Evolutionary conservation across 148 eudicot genomes (phyloP), one percentile per base, ranked within the genome.

Genomic region (Chenopodium quinoa): DNA sequence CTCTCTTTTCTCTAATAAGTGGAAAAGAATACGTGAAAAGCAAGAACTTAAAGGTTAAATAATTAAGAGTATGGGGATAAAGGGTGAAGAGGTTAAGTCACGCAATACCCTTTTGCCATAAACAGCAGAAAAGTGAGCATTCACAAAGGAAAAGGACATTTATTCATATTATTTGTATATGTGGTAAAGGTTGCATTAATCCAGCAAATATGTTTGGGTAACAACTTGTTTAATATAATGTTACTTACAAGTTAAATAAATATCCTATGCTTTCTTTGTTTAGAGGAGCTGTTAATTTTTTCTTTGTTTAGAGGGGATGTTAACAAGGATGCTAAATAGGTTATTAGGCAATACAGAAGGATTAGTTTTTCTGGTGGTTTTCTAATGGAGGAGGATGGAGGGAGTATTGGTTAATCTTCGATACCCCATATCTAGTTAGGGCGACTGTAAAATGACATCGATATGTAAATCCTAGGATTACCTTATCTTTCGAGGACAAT

Each of bases 1-100:
- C 82, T 82, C 84, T 78, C 73, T 87, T 82, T 78, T 50, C 86
- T 84, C 75, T 78, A 75, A 71, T 75, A 71, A 79, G 83, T 76
- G 83, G 56, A 75, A 78, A 78, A 47, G 75, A 67, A 81, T 64
- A 84, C 89, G 84, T 84, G 83, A 78, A 82, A 58, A 62, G 31
- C 10, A 75, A 84, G 76, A 84, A 79, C 25, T 69, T 86, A 11
- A 64, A 46, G 71, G 76, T 10, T 27, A 29, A 77, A 50, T 22
- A 25, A 71, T 37, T 16, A 25, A 78, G 32, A 74, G n/a, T 78
- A 67, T 75, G 77, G 22, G 23, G 74, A 78, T 78, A 71, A 84
- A 81, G 60, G 60, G 34, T 37, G 75, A 82, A 79, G 62, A 67
- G 65, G 83, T 84, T 76, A 85, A 85, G 87, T 85, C 84, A 82